These are phyloP conservation scores for Bruguiera sexangula DNA, from an alignment of 345 rosid genomes.

Conservation along the genomic window DNA sequence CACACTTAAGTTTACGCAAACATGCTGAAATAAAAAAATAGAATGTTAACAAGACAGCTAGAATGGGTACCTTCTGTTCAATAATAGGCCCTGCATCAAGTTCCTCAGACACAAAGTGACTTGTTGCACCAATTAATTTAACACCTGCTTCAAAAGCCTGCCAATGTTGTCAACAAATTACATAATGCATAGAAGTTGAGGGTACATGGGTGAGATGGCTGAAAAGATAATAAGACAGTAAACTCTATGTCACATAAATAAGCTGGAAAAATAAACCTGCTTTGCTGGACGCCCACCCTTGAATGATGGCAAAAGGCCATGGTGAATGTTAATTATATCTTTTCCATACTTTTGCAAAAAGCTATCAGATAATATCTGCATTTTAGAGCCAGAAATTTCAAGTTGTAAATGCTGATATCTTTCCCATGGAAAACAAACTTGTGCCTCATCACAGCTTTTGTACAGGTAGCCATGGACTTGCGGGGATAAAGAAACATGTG, in stretches of 20 bases:
- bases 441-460: neutral
- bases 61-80: slow-evolving; percentile 75
- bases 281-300: slow-evolving; percentile 79
- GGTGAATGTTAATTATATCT: slow-evolving; percentile 95
- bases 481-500: slow-evolving; percentile 5
- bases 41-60: neutral
- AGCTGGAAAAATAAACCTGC: slow-evolving; percentile 52
- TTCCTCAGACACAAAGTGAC: slow-evolving; percentile 91
- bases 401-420: neutral
- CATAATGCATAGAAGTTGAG: slow-evolving; percentile 16
- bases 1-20: neutral
- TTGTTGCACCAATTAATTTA: slow-evolving; percentile 91
- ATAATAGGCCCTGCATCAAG: slow-evolving; percentile 96
- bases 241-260: slow-evolving; percentile 8
- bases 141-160: slow-evolving; percentile 99
- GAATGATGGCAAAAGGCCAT: slow-evolving; percentile 96
- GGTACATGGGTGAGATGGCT: slow-evolving; percentile 1
- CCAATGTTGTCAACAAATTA: slow-evolving; percentile 38
- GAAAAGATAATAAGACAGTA: neutral
- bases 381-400: slow-evolving; percentile 5
- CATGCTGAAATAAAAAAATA: neutral
- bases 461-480: neutral
- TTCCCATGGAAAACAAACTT: neutral
- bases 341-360: slow-evolving; percentile 75
- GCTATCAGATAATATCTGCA: slow-evolving; percentile 66